These are phyloP conservation scores for Caryopteris hybrid DNA, from an alignment of 305 asterid species.

Conservation along the genomic window DNA sequence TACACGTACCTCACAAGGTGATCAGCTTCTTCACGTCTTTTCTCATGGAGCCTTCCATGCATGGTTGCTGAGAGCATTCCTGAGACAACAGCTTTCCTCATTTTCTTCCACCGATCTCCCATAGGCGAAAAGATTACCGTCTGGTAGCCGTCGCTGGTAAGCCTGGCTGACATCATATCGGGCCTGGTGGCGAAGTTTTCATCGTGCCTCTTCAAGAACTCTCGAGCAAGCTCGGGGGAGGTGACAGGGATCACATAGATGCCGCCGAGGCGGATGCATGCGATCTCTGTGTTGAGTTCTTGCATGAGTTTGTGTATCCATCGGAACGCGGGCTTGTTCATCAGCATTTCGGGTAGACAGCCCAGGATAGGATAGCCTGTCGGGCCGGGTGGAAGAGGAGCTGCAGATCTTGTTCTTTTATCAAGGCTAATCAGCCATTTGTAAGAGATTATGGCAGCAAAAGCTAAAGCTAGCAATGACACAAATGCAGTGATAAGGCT, in stretches of 20 bases:
- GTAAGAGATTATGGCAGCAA: background rate
- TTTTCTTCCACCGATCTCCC: slow-evolving; percentile 27
- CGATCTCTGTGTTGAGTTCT: slow-evolving; percentile 19
- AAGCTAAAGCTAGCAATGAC: background rate
- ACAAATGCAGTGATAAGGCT: background rate
- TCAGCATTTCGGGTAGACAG: slow-evolving; percentile 15
- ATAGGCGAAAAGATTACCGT: background rate
- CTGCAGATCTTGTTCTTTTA: background rate
- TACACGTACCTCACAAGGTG: slow-evolving; percentile 2
- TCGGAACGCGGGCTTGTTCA: slow-evolving; percentile 15
- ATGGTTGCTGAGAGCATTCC: slow-evolving; percentile 10
- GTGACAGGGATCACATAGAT: slow-evolving; percentile 18
- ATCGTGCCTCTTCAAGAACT: slow-evolving; percentile 20
- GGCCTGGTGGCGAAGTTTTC: slow-evolving; percentile 22
- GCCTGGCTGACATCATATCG: background rate
- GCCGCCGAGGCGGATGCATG: slow-evolving; percentile 21
- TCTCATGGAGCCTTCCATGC: background rate
- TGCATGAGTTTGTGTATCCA: slow-evolving; percentile 29
- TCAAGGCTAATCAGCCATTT: background rate
- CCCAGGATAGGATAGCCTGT: slow-evolving; percentile 20
- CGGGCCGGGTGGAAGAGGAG: slow-evolving; percentile 26
- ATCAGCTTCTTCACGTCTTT: slow-evolving; percentile 27
- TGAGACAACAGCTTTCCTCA: slow-evolving; percentile 8
- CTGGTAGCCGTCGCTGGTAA: slow-evolving; percentile 12
- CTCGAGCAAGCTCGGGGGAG: slow-evolving; percentile 27